Evolutionary conservation across 345 rosid species (phyloP).

Genomic region (Hypericum androsaemum): DNA sequence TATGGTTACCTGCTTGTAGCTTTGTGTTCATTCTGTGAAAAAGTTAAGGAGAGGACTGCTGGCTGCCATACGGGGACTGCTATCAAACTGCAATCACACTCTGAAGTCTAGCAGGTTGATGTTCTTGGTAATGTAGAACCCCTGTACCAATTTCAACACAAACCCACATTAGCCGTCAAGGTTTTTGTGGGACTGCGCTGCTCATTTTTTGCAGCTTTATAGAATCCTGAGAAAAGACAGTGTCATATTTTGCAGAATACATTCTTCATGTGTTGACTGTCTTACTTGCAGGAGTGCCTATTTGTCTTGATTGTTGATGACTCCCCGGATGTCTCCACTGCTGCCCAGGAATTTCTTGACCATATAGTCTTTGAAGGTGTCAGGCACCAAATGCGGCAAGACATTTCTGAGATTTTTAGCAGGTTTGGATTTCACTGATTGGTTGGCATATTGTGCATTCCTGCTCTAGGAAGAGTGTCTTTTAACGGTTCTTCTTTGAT

Average conservation of each 20-base stretch:
- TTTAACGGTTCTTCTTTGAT: constrained; percentile 8
- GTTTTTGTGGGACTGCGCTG: background rate
- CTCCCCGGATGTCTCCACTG: constrained; percentile 49
- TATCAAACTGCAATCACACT: constrained; percentile 50
- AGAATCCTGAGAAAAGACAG: background rate
- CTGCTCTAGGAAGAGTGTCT: constrained; percentile 5
- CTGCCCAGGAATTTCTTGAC: constrained; percentile 58
- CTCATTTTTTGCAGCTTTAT: background rate
- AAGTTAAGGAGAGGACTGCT: constrained; percentile 61
- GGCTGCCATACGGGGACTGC: constrained; percentile 57
- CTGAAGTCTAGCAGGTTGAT: constrained; percentile 57
- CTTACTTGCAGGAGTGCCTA: constrained; percentile 67
- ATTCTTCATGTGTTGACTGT: background rate
- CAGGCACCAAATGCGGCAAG: constrained; percentile 35
- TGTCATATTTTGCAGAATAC: constrained; percentile 9
- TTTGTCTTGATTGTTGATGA: constrained; percentile 76
- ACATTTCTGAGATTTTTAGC: constrained; percentile 49
- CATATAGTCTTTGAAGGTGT: constrained; percentile 32
- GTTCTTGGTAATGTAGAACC: constrained; percentile 55
- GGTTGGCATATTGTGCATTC: constrained; percentile 4
- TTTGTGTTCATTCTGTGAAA: constrained; percentile 64
- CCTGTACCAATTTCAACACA: background rate
- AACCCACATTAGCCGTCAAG: background rate
- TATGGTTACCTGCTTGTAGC: constrained; percentile 24
- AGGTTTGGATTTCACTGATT: constrained; percentile 39